Percentiles rank a stretch among this genome's conserved stretches.
Conservation (phyloP, 1,139 yeast species). For the Geotrichum bryndzae region DNA sequence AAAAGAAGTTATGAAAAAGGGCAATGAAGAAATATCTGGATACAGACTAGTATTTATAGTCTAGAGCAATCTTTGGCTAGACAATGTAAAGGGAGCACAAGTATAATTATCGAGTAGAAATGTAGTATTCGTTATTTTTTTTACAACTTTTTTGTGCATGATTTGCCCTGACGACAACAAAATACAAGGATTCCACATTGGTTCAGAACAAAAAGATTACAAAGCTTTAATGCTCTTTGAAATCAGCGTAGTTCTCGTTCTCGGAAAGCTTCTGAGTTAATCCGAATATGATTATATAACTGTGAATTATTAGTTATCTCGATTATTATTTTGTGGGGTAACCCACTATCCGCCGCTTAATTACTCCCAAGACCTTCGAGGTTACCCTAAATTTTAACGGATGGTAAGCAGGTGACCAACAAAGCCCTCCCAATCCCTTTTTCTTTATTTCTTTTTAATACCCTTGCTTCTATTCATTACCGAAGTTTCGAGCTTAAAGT, state of each 20-base stretch:
- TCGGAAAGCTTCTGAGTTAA: neutral
- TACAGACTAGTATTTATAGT: neutral
- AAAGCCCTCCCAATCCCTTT: neutral
- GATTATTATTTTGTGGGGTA: neutral
- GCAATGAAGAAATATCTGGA: neutral
- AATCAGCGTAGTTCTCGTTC: neutral
- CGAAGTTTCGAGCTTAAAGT: neutral
- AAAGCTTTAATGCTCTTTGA: neutral
- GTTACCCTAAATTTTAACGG: neutral
- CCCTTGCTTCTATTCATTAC: neutral
- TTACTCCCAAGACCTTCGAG: neutral
- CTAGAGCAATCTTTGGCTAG: neutral
- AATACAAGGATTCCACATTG: neutral
- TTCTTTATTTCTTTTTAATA: neutral
- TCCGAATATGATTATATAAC: neutral
- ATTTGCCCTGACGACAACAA: neutral
- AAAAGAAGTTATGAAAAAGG: neutral
- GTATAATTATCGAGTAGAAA: neutral
- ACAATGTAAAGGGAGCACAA: neutral
- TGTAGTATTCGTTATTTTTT: neutral
- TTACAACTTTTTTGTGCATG: neutral
- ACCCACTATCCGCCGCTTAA: neutral
- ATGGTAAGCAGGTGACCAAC: neutral
- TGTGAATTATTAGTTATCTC: neutral
- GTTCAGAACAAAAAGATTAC: neutral